Conservation (phyloP, 2,329 filamentous ascomycete species). For the Colletotrichum tamarilloi region DNA sequence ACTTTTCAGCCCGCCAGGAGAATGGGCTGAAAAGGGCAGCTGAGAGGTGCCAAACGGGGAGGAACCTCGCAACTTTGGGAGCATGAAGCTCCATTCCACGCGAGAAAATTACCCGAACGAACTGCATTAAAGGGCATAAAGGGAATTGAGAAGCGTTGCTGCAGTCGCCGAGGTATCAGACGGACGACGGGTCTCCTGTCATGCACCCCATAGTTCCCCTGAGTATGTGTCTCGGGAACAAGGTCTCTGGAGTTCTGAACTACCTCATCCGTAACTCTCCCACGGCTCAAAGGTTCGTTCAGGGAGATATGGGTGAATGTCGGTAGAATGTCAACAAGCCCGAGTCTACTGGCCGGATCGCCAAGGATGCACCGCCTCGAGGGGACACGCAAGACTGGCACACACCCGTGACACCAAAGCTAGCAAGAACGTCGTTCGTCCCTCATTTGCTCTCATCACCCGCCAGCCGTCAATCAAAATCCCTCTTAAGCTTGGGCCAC, state of each 20-base stretch:
- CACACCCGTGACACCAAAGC: slow-evolving; percentile 1
- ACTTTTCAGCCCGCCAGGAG: slow-evolving; percentile 6
- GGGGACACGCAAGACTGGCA: slow-evolving; percentile 30
- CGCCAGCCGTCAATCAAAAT: slow-evolving; percentile 6
- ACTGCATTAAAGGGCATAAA: slow-evolving; percentile 8
- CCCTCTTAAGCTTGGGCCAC: slow-evolving; percentile 26
- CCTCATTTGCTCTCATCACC: slow-evolving; percentile 4
- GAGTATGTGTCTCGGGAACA: background rate
- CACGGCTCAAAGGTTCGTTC: no score
- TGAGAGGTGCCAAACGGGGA: background rate
- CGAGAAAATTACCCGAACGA: background rate
- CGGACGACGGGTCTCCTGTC: slow-evolving; percentile 6
- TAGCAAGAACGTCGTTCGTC: slow-evolving; percentile 22
- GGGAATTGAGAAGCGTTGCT: background rate
- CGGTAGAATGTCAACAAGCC: background rate
- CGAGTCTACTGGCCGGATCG: background rate
- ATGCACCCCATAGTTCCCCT: background rate
- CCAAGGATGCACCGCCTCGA: slow-evolving; percentile 34
- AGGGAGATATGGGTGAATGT: background rate
- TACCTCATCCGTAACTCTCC: no score
- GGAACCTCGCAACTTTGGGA: background rate
- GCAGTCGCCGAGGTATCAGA: slow-evolving; percentile 20
- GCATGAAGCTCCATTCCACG: background rate
- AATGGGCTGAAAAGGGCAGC: background rate
- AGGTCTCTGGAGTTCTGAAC: background rate